Conservation (phyloP, 2,329 filamentous ascomycete species). For the Pseudogymnoascus sp. region DNA sequence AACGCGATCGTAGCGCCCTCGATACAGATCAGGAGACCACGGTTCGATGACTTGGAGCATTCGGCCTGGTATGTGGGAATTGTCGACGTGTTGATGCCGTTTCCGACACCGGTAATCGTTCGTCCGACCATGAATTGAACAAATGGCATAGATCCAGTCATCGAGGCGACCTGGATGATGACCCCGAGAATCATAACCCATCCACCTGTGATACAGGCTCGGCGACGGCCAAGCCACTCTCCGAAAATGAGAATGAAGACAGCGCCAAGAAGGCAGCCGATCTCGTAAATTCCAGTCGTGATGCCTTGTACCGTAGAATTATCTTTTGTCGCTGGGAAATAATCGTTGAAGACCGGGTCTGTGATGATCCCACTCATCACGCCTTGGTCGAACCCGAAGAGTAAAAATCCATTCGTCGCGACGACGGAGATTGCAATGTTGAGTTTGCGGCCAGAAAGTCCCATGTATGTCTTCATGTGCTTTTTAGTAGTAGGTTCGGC, state of each 20-base stretch:
- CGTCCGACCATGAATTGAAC: conserved; percentile 72
- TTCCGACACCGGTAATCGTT: conserved; percentile 76
- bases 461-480: neutral
- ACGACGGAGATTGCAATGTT: conserved; percentile 49
- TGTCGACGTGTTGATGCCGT: conserved; percentile 84
- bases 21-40: conserved; percentile 92
- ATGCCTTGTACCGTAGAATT: conserved; percentile 83
- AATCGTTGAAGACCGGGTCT: conserved; percentile 82
- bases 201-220: conserved; percentile 88
- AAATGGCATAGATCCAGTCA: conserved; percentile 77
- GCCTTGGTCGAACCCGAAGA: conserved; percentile 89
- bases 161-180: conserved; percentile 65
- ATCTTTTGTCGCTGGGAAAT: conserved; percentile 73
- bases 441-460: neutral
- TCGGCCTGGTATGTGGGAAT: conserved; percentile 92
- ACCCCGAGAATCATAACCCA: conserved; percentile 82
- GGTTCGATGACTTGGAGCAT: conserved; percentile 92
- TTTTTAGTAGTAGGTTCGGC: neutral
- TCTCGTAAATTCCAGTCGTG: conserved; percentile 94
- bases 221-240: conserved; percentile 82
- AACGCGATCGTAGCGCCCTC: conserved; percentile 40
- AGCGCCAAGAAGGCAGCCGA: conserved; percentile 88
- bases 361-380: conserved; percentile 76
- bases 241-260: conserved; percentile 80
- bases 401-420: conserved; percentile 77